Percentiles rank a stretch among this genome's conserved stretches.
These are phyloP conservation scores for Cyathus striatus DNA, from an alignment of 768 basidiomycete genomes.

Conservation along the genomic window DNA sequence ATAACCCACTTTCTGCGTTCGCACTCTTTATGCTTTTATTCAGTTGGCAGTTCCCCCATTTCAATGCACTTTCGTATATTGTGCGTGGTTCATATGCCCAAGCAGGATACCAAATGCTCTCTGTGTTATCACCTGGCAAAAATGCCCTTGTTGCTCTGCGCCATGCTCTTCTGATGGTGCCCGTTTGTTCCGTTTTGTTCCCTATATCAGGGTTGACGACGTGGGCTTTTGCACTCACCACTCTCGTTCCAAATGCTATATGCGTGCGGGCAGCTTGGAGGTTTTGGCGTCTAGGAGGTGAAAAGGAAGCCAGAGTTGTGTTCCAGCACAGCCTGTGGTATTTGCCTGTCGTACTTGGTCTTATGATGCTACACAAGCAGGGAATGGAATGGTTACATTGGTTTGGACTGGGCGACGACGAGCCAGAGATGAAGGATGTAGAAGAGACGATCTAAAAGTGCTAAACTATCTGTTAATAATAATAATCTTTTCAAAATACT, in stretches of 20 bases:
- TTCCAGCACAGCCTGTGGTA: conserved; percentile 89
- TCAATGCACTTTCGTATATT: conserved; percentile 88
- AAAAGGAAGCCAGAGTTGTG: conserved; percentile 70
- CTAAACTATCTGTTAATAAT: not conserved
- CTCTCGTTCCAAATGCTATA: conserved; percentile 69
- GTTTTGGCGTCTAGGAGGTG: conserved; percentile 70
- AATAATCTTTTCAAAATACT: not conserved
- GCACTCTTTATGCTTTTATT: conserved; percentile 82
- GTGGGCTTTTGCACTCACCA: conserved; percentile 80
- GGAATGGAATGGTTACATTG: conserved; percentile 74
- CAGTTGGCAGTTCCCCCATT: conserved; percentile 99
- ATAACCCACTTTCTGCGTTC: conserved; percentile 80
- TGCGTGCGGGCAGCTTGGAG: conserved; percentile 63
- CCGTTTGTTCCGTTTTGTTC: conserved; percentile 73
- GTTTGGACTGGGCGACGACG: conserved; percentile 36
- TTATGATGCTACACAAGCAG: conserved; percentile 96
- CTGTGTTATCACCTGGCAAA: conserved; percentile 67
- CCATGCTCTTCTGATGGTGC: conserved; percentile 71
- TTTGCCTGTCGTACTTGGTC: conserved; percentile 78
- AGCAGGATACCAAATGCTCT: conserved; percentile 92
- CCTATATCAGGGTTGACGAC: conserved; percentile 93
- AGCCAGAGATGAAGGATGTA: conserved; percentile 10
- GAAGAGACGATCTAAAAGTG: conserved; percentile 1
- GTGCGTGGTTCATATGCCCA: conserved; percentile 87
- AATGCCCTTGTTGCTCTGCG: conserved; percentile 86